Base-by-base conservation (phyloP, 2,329 filamentous ascomycete species). In the Zarea fungicola region DNA sequence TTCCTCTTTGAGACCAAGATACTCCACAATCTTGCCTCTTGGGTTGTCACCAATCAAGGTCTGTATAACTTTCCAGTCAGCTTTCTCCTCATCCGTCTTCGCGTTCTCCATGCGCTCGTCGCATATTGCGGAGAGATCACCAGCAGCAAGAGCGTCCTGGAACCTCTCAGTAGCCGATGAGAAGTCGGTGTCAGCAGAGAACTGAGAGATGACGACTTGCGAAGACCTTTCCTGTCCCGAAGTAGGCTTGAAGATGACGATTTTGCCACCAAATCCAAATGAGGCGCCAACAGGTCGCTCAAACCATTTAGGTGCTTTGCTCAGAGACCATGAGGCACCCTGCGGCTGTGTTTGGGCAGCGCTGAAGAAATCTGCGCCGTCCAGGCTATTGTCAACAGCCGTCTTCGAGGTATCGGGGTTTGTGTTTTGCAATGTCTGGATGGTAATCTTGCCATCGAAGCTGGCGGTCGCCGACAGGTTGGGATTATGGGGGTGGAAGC, bases 311-410 rank as follows among this genome's bases (percentile, higher is more conserved):
- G 93, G 95, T 2, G 93, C 85, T 62, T 89, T 90, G 42, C 77
- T 74, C 37, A 99, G 74, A 3, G 89, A 89, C 74, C 97, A 99
- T 3, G 88, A 90, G 22, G 88, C 87, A 19, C 85, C 87, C 66
- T 96, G 91, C 3, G 92, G 89, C 61, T 96, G 89, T 6, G 85
- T 88, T 65, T 96, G 91, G 10, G 91, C 92, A 65, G 89, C 91
- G 13, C 88, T 87, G 62, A 99, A 99, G 74, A 99, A 99, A 62
- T 97, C 93, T 62, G 96, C 93, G 41, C 87, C 91, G 61, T 96
- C 89, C 26, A 93, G 70, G 45, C 82, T 82, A 58, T 76, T 82
- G 59, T 88, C 82, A 10, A 83, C 77, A 6, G 78, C 74, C 35
- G 76, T 73, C 65, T 90, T 82, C 1, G 84, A 77, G n/a, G 78